Conservation (phyloP, 192 early-diverging fungal species). For the Dissophora ornata region DNA sequence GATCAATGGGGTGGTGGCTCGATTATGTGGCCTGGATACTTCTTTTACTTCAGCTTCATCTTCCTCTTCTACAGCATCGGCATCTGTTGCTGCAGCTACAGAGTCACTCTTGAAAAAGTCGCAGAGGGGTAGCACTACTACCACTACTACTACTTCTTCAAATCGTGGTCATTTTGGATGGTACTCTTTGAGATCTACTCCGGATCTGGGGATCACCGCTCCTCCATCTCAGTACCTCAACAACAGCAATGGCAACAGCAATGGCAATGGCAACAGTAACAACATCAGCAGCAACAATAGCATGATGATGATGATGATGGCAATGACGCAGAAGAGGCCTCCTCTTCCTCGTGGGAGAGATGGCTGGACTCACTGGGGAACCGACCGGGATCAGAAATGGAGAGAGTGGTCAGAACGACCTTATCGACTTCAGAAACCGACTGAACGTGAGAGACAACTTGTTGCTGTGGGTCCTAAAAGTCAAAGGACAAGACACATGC, state of each 20-base stretch:
- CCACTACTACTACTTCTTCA: no score
- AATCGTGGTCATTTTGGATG: no score
- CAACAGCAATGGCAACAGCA: no score
- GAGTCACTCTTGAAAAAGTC: neutral
- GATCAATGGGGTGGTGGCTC: constrained; percentile 37
- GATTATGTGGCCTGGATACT: constrained; percentile 20
- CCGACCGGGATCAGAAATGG: constrained; percentile 19
- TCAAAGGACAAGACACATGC: no score
- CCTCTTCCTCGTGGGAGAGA: constrained; percentile 26
- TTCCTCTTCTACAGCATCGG: no score
- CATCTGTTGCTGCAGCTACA: no score
- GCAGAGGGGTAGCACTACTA: no score
- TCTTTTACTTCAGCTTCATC: neutral
- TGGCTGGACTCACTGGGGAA: constrained; percentile 37
- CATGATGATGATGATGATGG: constrained; percentile 7
- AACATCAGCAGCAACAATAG: no score
- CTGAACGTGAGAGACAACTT: constrained; percentile 13
- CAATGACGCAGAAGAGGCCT: no score
- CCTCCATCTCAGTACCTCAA: neutral
- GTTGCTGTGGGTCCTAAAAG: no score
- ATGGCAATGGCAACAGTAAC: no score
- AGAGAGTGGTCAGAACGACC: constrained; percentile 27
- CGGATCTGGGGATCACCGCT: constrained; percentile 38
- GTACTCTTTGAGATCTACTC: constrained; percentile 16
- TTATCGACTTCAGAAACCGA: constrained; percentile 12